Conservation (phyloP, 139 green algal species). For the Yamagishiella unicocca region DNA sequence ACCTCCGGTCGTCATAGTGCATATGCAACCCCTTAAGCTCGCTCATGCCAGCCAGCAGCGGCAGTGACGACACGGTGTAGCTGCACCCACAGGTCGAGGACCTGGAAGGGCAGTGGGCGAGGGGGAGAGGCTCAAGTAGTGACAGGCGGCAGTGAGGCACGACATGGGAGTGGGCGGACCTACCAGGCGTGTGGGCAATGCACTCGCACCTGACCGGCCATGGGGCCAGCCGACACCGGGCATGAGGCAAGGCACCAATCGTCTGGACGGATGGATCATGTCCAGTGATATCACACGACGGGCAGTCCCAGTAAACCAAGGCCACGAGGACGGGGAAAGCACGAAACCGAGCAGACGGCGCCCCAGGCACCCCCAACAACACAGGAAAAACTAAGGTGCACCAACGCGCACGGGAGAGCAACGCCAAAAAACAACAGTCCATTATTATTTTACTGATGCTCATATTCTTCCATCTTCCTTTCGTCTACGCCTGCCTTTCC, state of each 20-base stretch:
- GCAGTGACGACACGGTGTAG: neutral
- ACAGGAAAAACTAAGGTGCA: too few relatives aligned
- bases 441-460: too few relatives aligned
- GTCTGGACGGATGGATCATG: too few relatives aligned
- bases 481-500: too few relatives aligned
- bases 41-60: neutral
- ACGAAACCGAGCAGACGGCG: too few relatives aligned
- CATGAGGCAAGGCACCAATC: neutral
- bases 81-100: neutral
- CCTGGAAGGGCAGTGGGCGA: neutral
- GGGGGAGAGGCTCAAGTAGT: neutral
- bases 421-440: too few relatives aligned
- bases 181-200: neutral
- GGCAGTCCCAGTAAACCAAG: too few relatives aligned
- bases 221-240: neutral
- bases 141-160: neutral
- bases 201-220: neutral
- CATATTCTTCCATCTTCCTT: too few relatives aligned
- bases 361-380: too few relatives aligned
- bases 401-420: too few relatives aligned
- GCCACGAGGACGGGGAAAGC: too few relatives aligned
- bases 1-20: neutral
- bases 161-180: neutral
- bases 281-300: too few relatives aligned
- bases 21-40: neutral